Evolutionary conservation across 2,329 filamentous ascomycete genomes (phyloP).

Genomic region (Neophaeococcomyces aloes): DNA sequence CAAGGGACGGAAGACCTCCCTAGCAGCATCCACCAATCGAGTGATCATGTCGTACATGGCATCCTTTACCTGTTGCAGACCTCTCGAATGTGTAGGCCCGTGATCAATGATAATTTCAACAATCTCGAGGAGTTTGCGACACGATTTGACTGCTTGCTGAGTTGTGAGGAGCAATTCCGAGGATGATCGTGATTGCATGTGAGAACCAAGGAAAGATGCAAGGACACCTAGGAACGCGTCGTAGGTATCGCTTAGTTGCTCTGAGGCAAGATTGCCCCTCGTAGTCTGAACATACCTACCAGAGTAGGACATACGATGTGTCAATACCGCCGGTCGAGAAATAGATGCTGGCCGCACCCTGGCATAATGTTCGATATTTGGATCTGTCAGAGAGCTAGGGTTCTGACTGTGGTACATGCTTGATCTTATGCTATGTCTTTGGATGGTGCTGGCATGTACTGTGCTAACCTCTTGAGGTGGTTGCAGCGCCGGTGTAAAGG

Average conservation of each 20-base stretch:
- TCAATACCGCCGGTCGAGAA: constrained; percentile 42
- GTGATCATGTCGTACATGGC: constrained; percentile 71
- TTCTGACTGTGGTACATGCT: constrained; percentile 1
- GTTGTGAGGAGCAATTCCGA: constrained; percentile 73
- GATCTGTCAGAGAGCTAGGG: background rate
- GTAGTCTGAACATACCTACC: constrained; percentile 53
- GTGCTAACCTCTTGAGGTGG: constrained; percentile 7
- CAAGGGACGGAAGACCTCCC: constrained; percentile 62
- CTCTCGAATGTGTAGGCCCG: constrained; percentile 56
- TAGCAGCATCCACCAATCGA: constrained; percentile 68
- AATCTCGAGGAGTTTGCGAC: constrained; percentile 65
- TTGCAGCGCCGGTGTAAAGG: constrained; percentile 8
- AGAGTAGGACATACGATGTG: constrained; percentile 70
- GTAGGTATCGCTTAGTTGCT: constrained; percentile 67
- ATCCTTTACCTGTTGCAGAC: constrained; percentile 58
- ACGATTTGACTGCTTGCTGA: constrained; percentile 71
- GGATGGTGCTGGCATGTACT: constrained; percentile 1
- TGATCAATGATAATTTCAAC: constrained; percentile 74
- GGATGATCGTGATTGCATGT: constrained; percentile 84
- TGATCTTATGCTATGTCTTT: background rate
- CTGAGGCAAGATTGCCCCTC: constrained; percentile 68
- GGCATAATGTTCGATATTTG: background rate
- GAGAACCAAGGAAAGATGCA: constrained; percentile 85
- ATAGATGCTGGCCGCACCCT: constrained; percentile 10
- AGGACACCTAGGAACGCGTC: constrained; percentile 84